A percentile compares a stretch with the other conserved stretches of the same genome.
Evolutionary conservation across 768 basidiomycete genomes (phyloP).

Genomic region (Boletellus emodensis): DNA sequence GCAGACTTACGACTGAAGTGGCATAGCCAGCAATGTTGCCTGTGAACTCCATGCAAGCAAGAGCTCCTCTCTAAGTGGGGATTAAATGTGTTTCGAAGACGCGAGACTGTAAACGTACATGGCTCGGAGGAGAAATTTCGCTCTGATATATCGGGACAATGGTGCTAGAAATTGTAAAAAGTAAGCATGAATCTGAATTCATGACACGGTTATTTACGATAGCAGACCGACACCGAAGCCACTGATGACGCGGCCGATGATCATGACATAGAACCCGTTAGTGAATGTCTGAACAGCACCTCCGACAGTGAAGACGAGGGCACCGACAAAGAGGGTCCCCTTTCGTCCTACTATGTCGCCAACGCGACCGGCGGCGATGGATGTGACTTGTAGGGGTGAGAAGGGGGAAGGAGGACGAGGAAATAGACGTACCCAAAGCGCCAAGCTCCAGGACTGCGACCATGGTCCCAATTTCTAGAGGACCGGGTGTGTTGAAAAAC

Average conservation of each 20-base stretch:
- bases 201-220: conserved; percentile 50
- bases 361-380: conserved; percentile 81
- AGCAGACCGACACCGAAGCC: conserved; percentile 90
- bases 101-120: conserved; percentile 44
- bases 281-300: conserved; percentile 85
- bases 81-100: neutral
- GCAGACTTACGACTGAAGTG: conserved; percentile 69
- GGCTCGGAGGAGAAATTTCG: conserved; percentile 90
- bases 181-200: conserved; percentile 3
- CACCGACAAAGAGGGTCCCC: conserved; percentile 80
- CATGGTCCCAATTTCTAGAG: conserved; percentile 84
- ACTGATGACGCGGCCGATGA: conserved; percentile 75
- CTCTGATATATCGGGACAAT: conserved; percentile 95
- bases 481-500: conserved; percentile 75
- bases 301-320: conserved; percentile 79
- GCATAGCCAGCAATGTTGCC: conserved; percentile 91
- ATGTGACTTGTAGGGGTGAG: conserved; percentile 57
- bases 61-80: conserved; percentile 65
- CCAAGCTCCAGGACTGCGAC: conserved; percentile 94
- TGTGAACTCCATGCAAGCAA: conserved; percentile 95
- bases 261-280: conserved; percentile 73
- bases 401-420: neutral
- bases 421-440: conserved; percentile 63
- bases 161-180: conserved; percentile 47
- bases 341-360: conserved; percentile 85